Evolutionary conservation across 176 grass and related monocot genomes (phyloP).

Genomic region (Poa annua): DNA sequence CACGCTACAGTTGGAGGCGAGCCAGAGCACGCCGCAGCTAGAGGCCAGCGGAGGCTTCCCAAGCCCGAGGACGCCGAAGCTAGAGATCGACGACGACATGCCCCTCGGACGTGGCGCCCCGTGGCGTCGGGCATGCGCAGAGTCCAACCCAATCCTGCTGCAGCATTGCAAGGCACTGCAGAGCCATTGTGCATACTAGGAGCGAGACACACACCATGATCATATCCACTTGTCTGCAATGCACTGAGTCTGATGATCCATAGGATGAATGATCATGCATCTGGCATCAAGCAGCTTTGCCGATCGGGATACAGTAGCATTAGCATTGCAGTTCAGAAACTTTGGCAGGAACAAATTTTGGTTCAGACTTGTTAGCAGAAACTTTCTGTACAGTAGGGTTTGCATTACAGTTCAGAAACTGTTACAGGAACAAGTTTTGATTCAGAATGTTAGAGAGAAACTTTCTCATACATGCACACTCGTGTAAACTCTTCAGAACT

Average conservation of each 20-base stretch:
- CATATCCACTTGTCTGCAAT: neutral
- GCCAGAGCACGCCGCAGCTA: constrained; percentile 1
- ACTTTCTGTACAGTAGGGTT: neutral
- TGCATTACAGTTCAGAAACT: neutral
- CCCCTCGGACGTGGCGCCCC: neutral
- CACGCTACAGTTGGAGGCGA: neutral
- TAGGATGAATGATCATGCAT: neutral
- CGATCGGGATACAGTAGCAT: neutral
- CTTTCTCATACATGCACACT: neutral
- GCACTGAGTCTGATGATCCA: neutral
- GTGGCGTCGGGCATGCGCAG: constrained; percentile 36
- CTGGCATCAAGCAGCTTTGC: neutral
- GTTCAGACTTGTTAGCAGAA: neutral
- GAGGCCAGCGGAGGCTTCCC: neutral
- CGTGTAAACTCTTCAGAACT: neutral
- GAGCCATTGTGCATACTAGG: constrained; percentile 16
- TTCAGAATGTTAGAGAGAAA: neutral
- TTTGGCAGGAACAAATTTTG: neutral
- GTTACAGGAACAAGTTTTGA: neutral
- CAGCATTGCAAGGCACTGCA: constrained; percentile 29
- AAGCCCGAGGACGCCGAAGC: neutral
- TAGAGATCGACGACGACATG: constrained; percentile 35
- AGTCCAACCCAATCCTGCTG: constrained; percentile 25
- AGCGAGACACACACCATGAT: neutral
- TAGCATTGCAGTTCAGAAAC: neutral